Conservation (phyloP, 495 filamentous ascomycete species). For the Penicillium tannophilum region DNA sequence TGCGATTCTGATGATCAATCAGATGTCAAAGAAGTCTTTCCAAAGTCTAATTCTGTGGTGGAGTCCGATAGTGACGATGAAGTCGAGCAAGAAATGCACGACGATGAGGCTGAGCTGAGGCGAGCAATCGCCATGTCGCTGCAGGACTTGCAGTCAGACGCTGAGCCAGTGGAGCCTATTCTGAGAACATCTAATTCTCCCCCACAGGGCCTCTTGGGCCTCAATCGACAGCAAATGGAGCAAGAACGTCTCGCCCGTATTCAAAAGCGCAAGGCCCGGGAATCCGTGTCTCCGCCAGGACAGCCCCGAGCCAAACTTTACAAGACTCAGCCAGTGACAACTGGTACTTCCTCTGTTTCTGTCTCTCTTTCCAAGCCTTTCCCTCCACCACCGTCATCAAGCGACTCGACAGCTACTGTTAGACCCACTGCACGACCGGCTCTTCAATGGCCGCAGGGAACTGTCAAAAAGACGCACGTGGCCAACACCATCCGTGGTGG, state of each 20-base stretch:
- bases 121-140: conserved; percentile 58
- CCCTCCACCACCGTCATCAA: not conserved
- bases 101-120: conserved; percentile 49
- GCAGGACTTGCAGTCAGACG: conserved; percentile 15
- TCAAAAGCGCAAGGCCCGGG: conserved; percentile 17
- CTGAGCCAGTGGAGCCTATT: not conserved
- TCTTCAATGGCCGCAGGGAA: conserved; percentile 67
- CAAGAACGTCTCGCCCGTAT: conserved; percentile 74
- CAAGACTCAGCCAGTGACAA: not conserved
- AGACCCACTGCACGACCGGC: conserved; percentile 26
- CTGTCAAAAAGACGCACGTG: conserved; percentile 82
- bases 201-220: conserved; percentile 42
- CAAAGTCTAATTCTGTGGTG: conserved; percentile 40
- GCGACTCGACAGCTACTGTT: not conserved
- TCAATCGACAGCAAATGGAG: conserved; percentile 85
- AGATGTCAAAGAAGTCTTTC: conserved; percentile 29
- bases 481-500: conserved; percentile 52
- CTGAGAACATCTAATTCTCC: not conserved
- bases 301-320: conserved; percentile 11
- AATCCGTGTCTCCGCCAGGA: not conserved
- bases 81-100: conserved; percentile 16
- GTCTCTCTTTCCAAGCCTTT: not conserved
- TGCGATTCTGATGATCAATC: conserved; percentile 36
- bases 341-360: not conserved
- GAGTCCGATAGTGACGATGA: conserved; percentile 38